Percentiles rank a stretch among this genome's conserved stretches.
Evolutionary conservation across 1,284 basidiomycete genomes (phyloP).

Genomic region (Ganoderma lingzhi): DNA sequence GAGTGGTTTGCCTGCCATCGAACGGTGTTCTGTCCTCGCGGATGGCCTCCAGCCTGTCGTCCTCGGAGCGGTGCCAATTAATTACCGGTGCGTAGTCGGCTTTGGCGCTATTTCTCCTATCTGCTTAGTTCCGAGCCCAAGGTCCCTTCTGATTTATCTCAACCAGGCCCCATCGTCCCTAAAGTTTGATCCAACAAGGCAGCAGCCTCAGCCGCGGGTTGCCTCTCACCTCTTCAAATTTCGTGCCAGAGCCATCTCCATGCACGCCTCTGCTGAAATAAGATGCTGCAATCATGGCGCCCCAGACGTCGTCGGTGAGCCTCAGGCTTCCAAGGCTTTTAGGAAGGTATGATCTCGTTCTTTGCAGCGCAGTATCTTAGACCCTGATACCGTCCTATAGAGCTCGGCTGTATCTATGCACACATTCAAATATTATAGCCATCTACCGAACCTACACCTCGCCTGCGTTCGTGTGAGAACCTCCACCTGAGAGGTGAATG

Average conservation of each 20-base stretch:
- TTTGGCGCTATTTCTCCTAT: neutral
- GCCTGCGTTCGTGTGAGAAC: neutral
- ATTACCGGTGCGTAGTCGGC: conserved; percentile 4
- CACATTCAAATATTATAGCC: neutral
- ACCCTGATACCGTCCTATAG: neutral
- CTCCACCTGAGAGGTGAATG: neutral
- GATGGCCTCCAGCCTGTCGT: too few relatives aligned
- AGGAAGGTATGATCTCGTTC: neutral
- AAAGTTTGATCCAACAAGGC: neutral
- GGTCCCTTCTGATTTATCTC: neutral
- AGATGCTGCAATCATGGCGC: neutral
- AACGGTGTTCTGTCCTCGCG: neutral
- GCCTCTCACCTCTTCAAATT: neutral
- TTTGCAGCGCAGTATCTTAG: neutral
- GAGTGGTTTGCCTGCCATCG: neutral
- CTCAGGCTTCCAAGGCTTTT: neutral
- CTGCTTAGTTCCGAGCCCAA: neutral
- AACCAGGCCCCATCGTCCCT: neutral
- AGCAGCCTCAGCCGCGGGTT: neutral
- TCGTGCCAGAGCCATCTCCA: neutral
- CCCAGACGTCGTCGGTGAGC: neutral
- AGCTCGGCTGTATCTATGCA: neutral
- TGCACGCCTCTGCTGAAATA: neutral
- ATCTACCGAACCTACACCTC: neutral
- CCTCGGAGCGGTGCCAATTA: conserved; percentile 8